Evolutionary conservation across 345 rosid species (phyloP).

Genomic region (Eutrema heterophyllum): DNA sequence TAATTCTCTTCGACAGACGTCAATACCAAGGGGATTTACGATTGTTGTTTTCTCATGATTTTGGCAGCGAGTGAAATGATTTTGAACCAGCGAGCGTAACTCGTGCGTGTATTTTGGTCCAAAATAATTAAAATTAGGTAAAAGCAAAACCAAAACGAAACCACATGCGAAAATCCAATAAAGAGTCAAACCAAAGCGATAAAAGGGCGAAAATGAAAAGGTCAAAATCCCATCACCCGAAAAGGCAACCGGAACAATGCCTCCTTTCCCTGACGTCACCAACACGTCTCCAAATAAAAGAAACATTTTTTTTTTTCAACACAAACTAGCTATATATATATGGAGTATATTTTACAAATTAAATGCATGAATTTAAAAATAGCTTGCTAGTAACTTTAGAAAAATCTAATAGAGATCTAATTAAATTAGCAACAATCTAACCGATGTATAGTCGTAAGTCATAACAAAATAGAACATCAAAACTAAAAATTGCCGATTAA

Average conservation of each 20-base stretch:
- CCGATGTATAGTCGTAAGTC: too few relatives aligned
- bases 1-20: background rate
- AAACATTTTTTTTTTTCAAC: background rate
- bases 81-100: too few relatives aligned
- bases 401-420: too few relatives aligned
- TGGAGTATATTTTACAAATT: background rate
- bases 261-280: background rate
- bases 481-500: background rate
- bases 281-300: background rate
- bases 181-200: slow-evolving; percentile 15
- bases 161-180: background rate
- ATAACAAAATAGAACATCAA: background rate
- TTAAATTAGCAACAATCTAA: background rate
- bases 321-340: background rate
- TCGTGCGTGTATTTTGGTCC: background rate
- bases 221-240: slow-evolving; percentile 22
- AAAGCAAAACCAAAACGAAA: background rate
- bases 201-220: background rate
- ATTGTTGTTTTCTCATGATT: too few relatives aligned
- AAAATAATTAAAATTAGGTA: background rate
- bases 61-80: too few relatives aligned
- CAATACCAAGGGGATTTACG: background rate
- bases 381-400: background rate
- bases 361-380: background rate
- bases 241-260: slow-evolving; percentile 6